Base-by-base conservation (phyloP, 257 asterid genomes). In the Scutellaria barbata region DNA sequence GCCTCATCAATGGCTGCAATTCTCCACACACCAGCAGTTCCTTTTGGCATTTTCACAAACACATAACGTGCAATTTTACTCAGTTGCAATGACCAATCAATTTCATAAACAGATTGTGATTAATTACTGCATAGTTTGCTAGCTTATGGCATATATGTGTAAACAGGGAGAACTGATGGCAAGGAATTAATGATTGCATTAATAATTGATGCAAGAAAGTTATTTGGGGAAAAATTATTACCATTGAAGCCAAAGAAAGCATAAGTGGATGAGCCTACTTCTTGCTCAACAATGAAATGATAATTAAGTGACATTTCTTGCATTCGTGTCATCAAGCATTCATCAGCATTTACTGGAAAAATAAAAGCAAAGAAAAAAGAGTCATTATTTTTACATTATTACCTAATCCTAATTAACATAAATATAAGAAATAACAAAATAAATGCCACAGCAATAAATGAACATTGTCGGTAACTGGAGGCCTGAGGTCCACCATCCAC, bases 1-100 rank as follows among this genome's bases (percentile, higher is more conserved):
- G 99, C 99, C 87, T 94, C 97, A 1, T 91, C 90, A 11, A 94
- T 84, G 1, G 99, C 99, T 2, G 97, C 85, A 10, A 89, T 66
- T 79, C 99, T 86, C 99, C 99, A 91, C 30, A 94, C 96, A 66
- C 99, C 99, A 47, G 99, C 99, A 17, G 99, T 94, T 58, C 97
- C 97, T 85, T 73, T 30, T 45, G 5, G 68, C 54, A 14, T 69
- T 68, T 53, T 62, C 14, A 40, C 41, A 51, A 17, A 67, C 33
- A 62, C 53, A 77, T 47, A 54, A n/a, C 12, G 12, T 42, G 47
- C 47, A 9, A 42, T 42, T 42, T 42, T 30, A 30, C 35, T 30
- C 35, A 30, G 35, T 30, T 41, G 46, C 46, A 41, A 41, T 41
- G 25, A 55, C 30, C 30, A 30, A 1, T 30, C 35, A 30, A 30